Evolutionary conservation across 2,329 filamentous ascomycete genomes (phyloP).

Genomic region (Diaporthe sp.): DNA sequence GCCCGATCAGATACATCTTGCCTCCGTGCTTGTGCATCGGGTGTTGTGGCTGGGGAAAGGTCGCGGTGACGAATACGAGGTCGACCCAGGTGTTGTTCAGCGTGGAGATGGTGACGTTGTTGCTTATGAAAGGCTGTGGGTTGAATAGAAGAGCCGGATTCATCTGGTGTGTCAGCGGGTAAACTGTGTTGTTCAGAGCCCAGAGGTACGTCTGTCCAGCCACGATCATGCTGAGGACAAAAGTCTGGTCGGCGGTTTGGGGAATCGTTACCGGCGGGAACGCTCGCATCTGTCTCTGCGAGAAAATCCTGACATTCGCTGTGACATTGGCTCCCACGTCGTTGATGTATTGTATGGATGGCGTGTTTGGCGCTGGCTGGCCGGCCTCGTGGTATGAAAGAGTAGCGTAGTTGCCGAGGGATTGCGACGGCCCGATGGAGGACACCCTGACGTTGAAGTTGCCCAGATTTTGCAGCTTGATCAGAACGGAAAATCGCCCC

Average conservation of each 20-base stretch:
- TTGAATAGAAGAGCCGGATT: slow-evolving; percentile 62
- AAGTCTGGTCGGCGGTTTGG: slow-evolving; percentile 59
- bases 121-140: slow-evolving; percentile 50
- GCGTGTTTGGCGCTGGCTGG: slow-evolving; percentile 42
- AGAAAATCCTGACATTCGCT: slow-evolving; percentile 58
- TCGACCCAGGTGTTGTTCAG: slow-evolving; percentile 67
- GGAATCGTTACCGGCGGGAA: slow-evolving; percentile 63
- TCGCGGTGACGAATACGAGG: slow-evolving; percentile 63
- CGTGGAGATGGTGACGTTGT: slow-evolving; percentile 65
- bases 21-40: slow-evolving; percentile 76
- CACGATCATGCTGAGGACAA: slow-evolving; percentile 57
- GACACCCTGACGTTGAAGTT: slow-evolving; percentile 69
- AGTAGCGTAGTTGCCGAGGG: slow-evolving; percentile 66
- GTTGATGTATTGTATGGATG: slow-evolving; percentile 61
- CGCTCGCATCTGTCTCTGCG: slow-evolving; percentile 58
- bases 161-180: slow-evolving; percentile 54
- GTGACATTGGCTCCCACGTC: slow-evolving; percentile 61
- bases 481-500: slow-evolving; percentile 66
- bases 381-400: slow-evolving; percentile 56
- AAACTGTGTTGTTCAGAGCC: slow-evolving; percentile 64
- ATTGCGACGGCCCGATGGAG: slow-evolving; percentile 63
- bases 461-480: slow-evolving; percentile 61
- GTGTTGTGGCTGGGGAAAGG: slow-evolving; percentile 66
- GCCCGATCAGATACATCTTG: slow-evolving; percentile 70
- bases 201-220: slow-evolving; percentile 64